Evolutionary conservation across 768 basidiomycete genomes (phyloP).

Genomic region (Leccinum uliginosum): DNA sequence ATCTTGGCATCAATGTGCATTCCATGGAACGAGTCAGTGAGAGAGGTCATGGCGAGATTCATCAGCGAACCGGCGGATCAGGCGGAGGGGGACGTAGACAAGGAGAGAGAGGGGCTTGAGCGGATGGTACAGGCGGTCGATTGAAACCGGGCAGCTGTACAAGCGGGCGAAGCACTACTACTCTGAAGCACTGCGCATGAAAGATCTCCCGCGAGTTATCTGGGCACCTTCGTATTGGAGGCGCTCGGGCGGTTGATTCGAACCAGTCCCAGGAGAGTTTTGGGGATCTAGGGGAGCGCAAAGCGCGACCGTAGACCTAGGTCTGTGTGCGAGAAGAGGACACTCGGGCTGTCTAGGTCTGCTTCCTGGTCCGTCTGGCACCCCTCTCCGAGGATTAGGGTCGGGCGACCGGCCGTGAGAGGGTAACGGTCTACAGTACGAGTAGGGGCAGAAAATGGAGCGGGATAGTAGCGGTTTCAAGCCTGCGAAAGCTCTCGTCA

Average conservation of each 20-base stretch:
- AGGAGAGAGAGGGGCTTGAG: slow-evolving; percentile 45
- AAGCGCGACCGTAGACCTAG: too few species aligned
- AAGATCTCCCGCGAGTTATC: slow-evolving; percentile 14
- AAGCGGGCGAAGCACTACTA: slow-evolving; percentile 79
- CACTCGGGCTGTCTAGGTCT: too few species aligned
- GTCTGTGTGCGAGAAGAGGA: too few species aligned
- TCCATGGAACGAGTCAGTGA: slow-evolving; percentile 48
- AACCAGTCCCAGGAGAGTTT: slow-evolving; percentile 72
- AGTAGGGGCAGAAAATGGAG: too few species aligned
- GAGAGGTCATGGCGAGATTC: slow-evolving; percentile 62
- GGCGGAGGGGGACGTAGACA: slow-evolving; percentile 38
- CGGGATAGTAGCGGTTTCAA: too few species aligned
- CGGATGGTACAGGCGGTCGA: slow-evolving; percentile 46
- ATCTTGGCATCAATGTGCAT: slow-evolving; percentile 44
- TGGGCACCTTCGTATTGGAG: slow-evolving; percentile 31
- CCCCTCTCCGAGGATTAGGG: too few species aligned
- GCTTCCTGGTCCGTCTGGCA: too few species aligned
- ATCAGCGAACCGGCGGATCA: slow-evolving; percentile 39
- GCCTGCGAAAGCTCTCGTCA: too few species aligned
- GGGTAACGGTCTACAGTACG: too few species aligned
- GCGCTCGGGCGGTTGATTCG: slow-evolving; percentile 70
- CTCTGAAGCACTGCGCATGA: slow-evolving; percentile 74
- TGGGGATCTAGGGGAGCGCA: too few species aligned
- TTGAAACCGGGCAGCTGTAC: slow-evolving; percentile 77
- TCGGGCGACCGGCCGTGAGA: too few species aligned